Evolutionary conservation across 2,329 filamentous ascomycete genomes (phyloP), one percentile per base, ranked within the genome.

Genomic region (Stylonectria norvegica): DNA sequence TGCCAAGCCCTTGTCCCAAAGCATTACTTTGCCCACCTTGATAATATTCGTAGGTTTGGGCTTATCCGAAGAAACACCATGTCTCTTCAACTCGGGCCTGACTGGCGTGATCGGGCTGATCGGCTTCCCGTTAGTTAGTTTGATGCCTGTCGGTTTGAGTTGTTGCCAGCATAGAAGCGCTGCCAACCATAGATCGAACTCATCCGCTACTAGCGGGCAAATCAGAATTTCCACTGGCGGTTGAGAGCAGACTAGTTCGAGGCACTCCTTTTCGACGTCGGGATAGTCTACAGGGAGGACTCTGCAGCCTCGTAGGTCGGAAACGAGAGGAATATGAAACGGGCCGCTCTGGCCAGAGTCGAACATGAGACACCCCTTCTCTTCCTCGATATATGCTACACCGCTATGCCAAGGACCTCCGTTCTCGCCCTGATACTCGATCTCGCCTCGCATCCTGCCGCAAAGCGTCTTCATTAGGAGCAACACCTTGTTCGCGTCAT

Each of bases 11-110:
- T 86, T 93, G 65, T 97, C 89, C 91, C 90, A 96, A 33, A 95
- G 74, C 58, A 89, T 83, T 59, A 95, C 79, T 59, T 89, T 90
- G 40, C 89, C 93, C 34, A 96, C 88, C 61, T 97, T 98, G 70
- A 97, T 97, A 50, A 97, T 93, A 40, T 84, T 93, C 2, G 64
- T 58, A 2, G 61, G 49, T 19, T 61, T 68, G 50, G 50, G 36
- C 28, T 56, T 61, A 25, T 66, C 60, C 14, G 55, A 52, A 2
- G 59, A 60, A 34, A 54, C 53, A 20, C 62, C 60, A 28, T 71
- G 68, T 37, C 71, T 68, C 36, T 62, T 69, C 39, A 72, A 59
- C 41, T 74, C 70, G 1, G 66, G 61, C 39, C 69, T 64, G 31
- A 62, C 61, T n/a, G 63, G 53, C 10, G 59, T 52, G n/a, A 52